Percentiles rank a stretch among this genome's conserved stretches.
phyloP scores from a whole-genome alignment of 768 basidiomycete genomes.

The Termitomyces sp. region DNA sequence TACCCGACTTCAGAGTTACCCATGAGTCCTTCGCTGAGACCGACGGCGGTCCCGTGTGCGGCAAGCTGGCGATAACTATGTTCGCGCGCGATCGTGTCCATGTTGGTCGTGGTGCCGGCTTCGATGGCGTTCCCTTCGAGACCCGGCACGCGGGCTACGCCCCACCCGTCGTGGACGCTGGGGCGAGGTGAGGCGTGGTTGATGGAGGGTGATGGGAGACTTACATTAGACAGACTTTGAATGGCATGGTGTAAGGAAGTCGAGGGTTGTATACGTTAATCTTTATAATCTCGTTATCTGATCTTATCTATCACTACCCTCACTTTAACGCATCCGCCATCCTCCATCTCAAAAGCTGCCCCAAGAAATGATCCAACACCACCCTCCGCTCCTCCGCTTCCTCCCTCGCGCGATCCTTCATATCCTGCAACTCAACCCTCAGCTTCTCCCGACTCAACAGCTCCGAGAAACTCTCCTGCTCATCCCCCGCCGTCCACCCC shows the following conservation, averaged over 20 bases:
- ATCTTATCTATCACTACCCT: not conserved
- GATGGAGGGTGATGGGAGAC: conserved; percentile 16
- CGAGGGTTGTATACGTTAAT: no score
- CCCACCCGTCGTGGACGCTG: conserved; percentile 97
- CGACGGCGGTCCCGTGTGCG: conserved; percentile 90
- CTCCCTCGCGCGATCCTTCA: not conserved
- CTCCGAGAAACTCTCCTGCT: not conserved
- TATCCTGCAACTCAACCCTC: not conserved
- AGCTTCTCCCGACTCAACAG: not conserved
- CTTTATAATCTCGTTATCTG: not conserved
- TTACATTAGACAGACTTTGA: conserved; percentile 88
- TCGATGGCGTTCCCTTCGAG: conserved; percentile 87
- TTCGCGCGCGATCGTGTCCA: conserved; percentile 81
- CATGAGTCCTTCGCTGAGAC: conserved; percentile 91
- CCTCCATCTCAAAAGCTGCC: not conserved
- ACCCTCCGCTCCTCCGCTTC: not conserved
- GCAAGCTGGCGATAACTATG: conserved; percentile 67
- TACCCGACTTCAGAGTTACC: conserved; percentile 98
- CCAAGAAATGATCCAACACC: not conserved
- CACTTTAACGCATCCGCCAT: not conserved
- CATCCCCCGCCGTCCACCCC: not conserved
- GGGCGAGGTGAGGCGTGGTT: not conserved
- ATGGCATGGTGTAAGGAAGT: not conserved
- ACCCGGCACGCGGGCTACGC: conserved; percentile 60
- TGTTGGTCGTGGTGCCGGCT: conserved; percentile 77